Evolutionary conservation across 2,329 filamentous ascomycete genomes (phyloP).

Genomic region (Zymoseptoria passerinii): DNA sequence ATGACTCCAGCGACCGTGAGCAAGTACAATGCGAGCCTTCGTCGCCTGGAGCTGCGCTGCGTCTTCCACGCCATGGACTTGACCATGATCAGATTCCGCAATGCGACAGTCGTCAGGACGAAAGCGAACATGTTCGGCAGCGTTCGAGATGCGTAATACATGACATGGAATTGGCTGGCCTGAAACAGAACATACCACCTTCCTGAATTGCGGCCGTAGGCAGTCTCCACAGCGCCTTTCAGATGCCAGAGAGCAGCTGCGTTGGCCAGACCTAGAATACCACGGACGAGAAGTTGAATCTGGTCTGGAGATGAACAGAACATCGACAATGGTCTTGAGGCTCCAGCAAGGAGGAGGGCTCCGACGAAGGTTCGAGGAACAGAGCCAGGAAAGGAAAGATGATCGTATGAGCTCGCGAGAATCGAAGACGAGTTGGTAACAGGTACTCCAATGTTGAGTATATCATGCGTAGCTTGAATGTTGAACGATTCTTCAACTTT

Average conservation of each 20-base stretch:
- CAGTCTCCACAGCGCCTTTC: constrained; percentile 51
- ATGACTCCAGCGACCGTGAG: constrained; percentile 73
- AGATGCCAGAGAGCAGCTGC: constrained; percentile 60
- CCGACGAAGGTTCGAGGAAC: constrained; percentile 89
- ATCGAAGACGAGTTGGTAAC: constrained; percentile 21
- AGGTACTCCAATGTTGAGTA: constrained; percentile 72
- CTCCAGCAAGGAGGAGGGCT: constrained; percentile 62
- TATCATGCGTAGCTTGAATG: constrained; percentile 86
- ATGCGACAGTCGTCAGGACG: constrained; percentile 62
- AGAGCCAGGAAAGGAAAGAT: constrained; percentile 80
- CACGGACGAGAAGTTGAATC: constrained; percentile 58
- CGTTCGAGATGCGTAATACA: constrained; percentile 86
- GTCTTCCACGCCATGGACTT: constrained; percentile 31
- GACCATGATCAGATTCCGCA: constrained; percentile 45
- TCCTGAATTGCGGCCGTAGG: constrained; percentile 60
- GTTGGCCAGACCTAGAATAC: constrained; percentile 70
- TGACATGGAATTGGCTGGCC: constrained; percentile 79
- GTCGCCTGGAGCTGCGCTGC: constrained; percentile 37
- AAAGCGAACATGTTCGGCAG: constrained; percentile 97
- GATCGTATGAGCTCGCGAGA: constrained; percentile 62
- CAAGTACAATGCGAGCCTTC: constrained; percentile 60
- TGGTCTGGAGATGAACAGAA: constrained; percentile 49
- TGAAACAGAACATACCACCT: constrained; percentile 76
- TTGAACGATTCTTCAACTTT: constrained; percentile 99
- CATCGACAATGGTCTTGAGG: constrained; percentile 59